Evolutionary conservation across 2,329 filamentous ascomycete species (phyloP).

Genomic region (Nigrospora oryzae): DNA sequence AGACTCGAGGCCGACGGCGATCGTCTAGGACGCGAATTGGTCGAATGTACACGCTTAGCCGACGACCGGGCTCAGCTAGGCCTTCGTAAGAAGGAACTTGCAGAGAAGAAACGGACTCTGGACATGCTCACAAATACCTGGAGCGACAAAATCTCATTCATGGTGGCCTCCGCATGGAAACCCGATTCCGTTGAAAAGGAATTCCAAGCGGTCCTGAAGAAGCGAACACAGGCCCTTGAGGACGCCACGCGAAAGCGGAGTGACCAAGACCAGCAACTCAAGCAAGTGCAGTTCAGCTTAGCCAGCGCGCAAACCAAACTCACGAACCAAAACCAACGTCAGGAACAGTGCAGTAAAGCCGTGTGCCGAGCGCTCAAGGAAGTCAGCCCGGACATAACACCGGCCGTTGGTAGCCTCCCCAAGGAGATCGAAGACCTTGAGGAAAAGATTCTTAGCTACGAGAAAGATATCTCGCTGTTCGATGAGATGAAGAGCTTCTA

Average conservation of each 20-base stretch:
- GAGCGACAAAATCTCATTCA: conserved; percentile 55
- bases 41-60: conserved; percentile 73
- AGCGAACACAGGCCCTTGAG: conserved; percentile 47
- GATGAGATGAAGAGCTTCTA: conserved; percentile 66
- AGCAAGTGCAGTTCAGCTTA: conserved; percentile 67
- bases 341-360: conserved; percentile 49
- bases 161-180: conserved; percentile 62
- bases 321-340: conserved; percentile 55
- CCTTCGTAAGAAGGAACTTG: conserved; percentile 70
- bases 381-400: conserved; percentile 29
- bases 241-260: conserved; percentile 66
- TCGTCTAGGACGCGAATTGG: conserved; percentile 68
- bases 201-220: conserved; percentile 56
- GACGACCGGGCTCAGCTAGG: conserved; percentile 79
- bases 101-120: conserved; percentile 64
- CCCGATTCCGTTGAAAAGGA: conserved; percentile 60
- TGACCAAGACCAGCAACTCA: conserved; percentile 60
- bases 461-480: conserved; percentile 61
- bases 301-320: conserved; percentile 56
- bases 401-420: conserved; percentile 44
- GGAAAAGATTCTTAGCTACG: conserved; percentile 49
- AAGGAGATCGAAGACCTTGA: conserved; percentile 40
- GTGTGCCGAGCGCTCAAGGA: conserved; percentile 40
- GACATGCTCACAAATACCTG: conserved; percentile 72
- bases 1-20: conserved; percentile 65